These are phyloP conservation scores for Mentha longifolia DNA, from an alignment of 257 asterid genomes.

Conservation along the genomic window DNA sequence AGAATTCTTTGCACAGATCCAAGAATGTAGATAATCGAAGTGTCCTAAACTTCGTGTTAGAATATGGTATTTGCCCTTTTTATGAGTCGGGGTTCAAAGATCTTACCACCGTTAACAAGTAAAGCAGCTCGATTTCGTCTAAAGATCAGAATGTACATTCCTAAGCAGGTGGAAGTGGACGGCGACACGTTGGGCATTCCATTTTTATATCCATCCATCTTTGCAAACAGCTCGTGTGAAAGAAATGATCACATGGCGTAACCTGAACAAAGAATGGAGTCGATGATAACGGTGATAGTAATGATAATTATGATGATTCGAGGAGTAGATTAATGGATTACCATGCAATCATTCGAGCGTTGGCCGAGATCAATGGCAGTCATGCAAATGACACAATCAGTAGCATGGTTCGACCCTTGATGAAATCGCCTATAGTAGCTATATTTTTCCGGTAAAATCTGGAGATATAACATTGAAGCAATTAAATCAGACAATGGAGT, in stretches of 20 bases:
- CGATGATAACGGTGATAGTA: not conserved
- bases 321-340: conserved; percentile 34
- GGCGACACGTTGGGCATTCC: conserved; percentile 99
- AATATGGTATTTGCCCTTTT: not conserved
- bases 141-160: conserved; percentile 34
- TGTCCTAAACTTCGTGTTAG: not conserved
- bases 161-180: conserved; percentile 93
- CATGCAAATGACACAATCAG: conserved; percentile 97
- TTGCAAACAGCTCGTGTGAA: conserved; percentile 85
- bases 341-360: conserved; percentile 90
- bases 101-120: conserved; percentile 57
- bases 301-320: not conserved
- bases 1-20: not conserved
- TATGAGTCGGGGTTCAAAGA: not conserved
- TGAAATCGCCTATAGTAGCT: conserved; percentile 79
- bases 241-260: conserved; percentile 97
- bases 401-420: conserved; percentile 60
- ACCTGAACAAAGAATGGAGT: conserved; percentile 50
- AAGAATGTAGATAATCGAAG: not conserved
- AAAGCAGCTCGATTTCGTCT: conserved; percentile 34
- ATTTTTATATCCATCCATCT: conserved; percentile 99
- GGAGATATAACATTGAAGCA: conserved; percentile 30
- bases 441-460: conserved; percentile 93
- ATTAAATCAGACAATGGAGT: conserved; percentile 15
- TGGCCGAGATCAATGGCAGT: conserved; percentile 71